Evolutionary conservation across 1,284 basidiomycete genomes (phyloP).

Genomic region (Cutaneotrichosporon sp.): DNA sequence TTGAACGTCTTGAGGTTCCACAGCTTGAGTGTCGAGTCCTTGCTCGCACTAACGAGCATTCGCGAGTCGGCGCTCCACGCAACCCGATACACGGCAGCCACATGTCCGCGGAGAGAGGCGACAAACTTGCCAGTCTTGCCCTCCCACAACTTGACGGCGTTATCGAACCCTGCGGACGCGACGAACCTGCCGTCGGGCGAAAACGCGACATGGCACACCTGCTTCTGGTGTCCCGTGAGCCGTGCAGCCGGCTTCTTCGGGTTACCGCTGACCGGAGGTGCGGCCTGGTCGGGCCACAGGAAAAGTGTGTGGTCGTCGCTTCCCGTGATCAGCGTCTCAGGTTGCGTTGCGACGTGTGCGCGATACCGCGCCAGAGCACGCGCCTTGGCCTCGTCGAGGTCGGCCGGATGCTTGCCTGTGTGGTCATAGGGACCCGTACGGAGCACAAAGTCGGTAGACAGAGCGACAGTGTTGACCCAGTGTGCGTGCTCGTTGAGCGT

Average conservation of each 20-base stretch:
- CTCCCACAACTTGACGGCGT: conserved; percentile 90
- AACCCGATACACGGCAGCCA: conserved; percentile 88
- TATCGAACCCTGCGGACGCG: conserved; percentile 90
- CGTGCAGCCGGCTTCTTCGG: conserved; percentile 79
- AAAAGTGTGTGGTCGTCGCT: conserved; percentile 94
- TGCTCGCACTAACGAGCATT: conserved; percentile 87
- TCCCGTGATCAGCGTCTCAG: conserved; percentile 86
- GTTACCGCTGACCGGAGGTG: conserved; percentile 59
- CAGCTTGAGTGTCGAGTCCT: conserved; percentile 94
- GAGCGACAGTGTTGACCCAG: conserved; percentile 95
- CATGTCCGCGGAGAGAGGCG: conserved; percentile 86
- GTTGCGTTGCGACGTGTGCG: conserved; percentile 63
- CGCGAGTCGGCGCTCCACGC: conserved; percentile 94
- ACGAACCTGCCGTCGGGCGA: conserved; percentile 90
- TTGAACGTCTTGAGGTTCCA: conserved; percentile 96
- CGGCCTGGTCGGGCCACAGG: conserved; percentile 68
- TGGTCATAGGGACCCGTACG: conserved; percentile 95
- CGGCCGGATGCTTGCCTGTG: conserved; percentile 68
- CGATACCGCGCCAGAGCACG: conserved; percentile 74
- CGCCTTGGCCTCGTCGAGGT: conserved; percentile 75
- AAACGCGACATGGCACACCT: conserved; percentile 92
- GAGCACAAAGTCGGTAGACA: conserved; percentile 92
- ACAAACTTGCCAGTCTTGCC: conserved; percentile 87
- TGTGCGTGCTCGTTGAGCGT: conserved; percentile 93
- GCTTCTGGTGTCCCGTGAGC: conserved; percentile 91